These are phyloP conservation scores for Acer negundo DNA, from an alignment of 345 rosid genomes.

Conservation along the genomic window DNA sequence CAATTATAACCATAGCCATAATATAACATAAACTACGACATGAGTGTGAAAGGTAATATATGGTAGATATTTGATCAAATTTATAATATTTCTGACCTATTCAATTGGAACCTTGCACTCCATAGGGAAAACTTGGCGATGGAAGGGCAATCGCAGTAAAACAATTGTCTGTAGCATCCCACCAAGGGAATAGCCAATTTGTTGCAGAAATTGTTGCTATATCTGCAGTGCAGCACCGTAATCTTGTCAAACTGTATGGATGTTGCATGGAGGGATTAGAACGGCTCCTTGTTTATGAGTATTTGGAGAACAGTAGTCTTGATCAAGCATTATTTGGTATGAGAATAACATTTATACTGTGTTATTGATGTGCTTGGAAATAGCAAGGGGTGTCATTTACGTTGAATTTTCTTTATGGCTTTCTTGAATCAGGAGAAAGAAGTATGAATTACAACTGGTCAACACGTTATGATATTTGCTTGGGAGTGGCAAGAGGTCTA, in stretches of 20 bases:
- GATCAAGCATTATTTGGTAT: slow-evolving; percentile 71
- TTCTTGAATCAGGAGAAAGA: slow-evolving; percentile 30
- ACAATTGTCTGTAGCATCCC: slow-evolving; percentile 62
- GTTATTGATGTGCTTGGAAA: not conserved
- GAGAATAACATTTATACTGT: not conserved
- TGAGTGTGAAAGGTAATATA: not conserved
- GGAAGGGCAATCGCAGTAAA: slow-evolving; percentile 74
- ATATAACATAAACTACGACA: not conserved
- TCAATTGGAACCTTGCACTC: not conserved
- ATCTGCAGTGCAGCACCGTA: slow-evolving; percentile 54
- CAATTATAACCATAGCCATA: not conserved
- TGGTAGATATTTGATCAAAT: not conserved
- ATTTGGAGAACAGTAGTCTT: slow-evolving; percentile 67
- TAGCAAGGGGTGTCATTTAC: not conserved
- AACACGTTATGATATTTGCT: slow-evolving; percentile 46
- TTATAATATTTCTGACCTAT: not conserved
- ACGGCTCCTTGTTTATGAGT: slow-evolving; percentile 71
- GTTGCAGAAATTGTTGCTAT: slow-evolving; percentile 74
- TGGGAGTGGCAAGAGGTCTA: slow-evolving; percentile 52
- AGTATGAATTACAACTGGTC: slow-evolving; percentile 43
- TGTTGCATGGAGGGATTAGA: slow-evolving; percentile 40
- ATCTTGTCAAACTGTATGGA: slow-evolving; percentile 44
- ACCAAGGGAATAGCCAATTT: slow-evolving; percentile 73
- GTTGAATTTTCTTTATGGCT: not conserved
- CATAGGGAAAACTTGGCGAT: slow-evolving; percentile 49